Evolutionary conservation across 257 asterid genomes (phyloP).

Genomic region (Orobanche coerulescens): DNA sequence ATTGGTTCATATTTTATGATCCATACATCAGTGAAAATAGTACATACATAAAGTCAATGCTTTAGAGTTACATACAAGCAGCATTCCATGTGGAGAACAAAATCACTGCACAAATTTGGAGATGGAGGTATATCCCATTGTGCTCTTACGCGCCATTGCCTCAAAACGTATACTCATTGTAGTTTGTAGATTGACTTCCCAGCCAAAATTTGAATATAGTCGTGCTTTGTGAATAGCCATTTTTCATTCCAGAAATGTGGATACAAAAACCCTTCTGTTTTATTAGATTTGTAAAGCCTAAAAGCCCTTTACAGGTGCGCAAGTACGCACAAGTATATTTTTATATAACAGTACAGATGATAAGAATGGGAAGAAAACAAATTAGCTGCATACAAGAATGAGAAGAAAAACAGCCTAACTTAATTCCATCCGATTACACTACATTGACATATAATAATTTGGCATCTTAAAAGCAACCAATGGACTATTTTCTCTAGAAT

Average conservation of each 20-base stretch:
- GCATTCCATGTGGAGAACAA: background rate
- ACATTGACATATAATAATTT: background rate
- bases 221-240: background rate
- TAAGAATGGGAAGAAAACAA: background rate
- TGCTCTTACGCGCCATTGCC: constrained; percentile 13
- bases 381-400: too few species aligned
- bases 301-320: background rate
- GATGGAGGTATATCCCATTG: background rate
- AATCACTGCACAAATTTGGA: background rate
- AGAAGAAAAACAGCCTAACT: background rate
- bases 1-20: background rate
- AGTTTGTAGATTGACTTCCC: background rate
- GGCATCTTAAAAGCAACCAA: background rate
- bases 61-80: background rate
- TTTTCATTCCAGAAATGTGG: background rate
- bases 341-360: background rate
- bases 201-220: background rate
- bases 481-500: background rate
- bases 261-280: background rate
- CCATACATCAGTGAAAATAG: background rate
- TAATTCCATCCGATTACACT: background rate
- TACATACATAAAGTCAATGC: background rate
- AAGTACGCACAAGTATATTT: background rate
- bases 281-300: background rate
- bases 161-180: background rate